Evolutionary conservation across 176 grass and related monocot genomes (phyloP), one percentile per base, ranked within the genome.

Genomic region (Eleusine indica): DNA sequence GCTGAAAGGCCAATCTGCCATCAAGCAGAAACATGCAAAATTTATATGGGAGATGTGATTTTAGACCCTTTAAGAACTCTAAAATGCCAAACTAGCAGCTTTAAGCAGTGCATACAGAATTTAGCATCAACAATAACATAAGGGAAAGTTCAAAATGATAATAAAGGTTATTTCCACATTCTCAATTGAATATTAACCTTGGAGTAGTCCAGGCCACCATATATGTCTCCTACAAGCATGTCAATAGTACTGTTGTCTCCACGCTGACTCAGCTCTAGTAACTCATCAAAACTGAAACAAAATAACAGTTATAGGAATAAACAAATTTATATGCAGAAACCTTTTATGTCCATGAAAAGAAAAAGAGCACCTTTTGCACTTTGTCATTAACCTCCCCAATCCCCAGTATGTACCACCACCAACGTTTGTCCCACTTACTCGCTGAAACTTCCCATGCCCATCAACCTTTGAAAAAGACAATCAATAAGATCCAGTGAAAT

Each of bases 171-270:
- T 67, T 40, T 71, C 16, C 73, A 75, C 15, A 54, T 83, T 52
- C 21, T 77, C 70, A 61, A 18, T 19, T 77, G 79, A 63, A 63
- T 56, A 78, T 42, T 73, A 84, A 98, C 96, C 96, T 98, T 98
- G 65, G 93, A 93, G 75, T 98, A 98, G 60, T 98, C 96, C 80
- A 98, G 77, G 77, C 96, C 96, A 67, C 96, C 96, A 73, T 98
- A 98, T 77, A 98, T 98, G 91, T 98, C 96, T 76, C 96, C 96
- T 75, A 98, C 93, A 85, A 98, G 96, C 93, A 98, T 98, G 83
- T 98, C 96, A 74, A 98, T 79, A 37, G 92, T 94, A 68, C 93
- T 95, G 76, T 87, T 98, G 72, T 98, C 96, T 66, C 96, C 96
- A 73, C 73, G 87, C 66, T 98, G 96, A 80, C 96, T 98, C 93